Base-by-base conservation (phyloP, 176 grass and related monocot genomes). In the Rhynchospora tenuis region DNA sequence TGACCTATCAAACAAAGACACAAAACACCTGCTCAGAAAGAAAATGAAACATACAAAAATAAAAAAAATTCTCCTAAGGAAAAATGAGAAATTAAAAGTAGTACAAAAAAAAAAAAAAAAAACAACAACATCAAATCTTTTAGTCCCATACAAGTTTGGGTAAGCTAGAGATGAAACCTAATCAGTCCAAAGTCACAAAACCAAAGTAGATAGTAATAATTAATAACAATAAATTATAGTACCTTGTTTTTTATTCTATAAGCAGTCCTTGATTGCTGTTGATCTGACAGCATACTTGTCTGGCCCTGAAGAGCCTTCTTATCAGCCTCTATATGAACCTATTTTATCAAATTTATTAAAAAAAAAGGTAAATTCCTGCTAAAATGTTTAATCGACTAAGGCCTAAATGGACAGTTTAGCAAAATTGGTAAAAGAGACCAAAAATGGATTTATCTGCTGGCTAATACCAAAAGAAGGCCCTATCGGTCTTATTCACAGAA, bases 251-350 rank as follows among this genome's bases (percentile, higher is more conserved):
- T 89, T 42, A 94, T 90, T 87, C 92, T 93, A 83, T 98, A 93
- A 82, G 95, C 89, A 77, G 81, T 87, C 88, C 83, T 93, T 48
- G 56, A 81, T 77, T 94, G 87, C 55, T 89, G 88, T 65, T 87
- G 86, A 62, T 98, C 95, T 73, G 83, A 3, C 54, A 88, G 81
- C 73, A 91, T 84, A 73, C 85, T 93, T 84, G 83, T 82, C 80
- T 91, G 87, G 82, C 80, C 90, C 11, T 54, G 22, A 84, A 94
- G 89, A 43, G 84, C 87, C 86, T 91, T 98, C 86, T 90, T 94
- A 81, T 98, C 95, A 59, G 87, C 89, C 89, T 98, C 92, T 86
- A 98, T 93, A 91, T 98, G 95, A 72, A 98, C 95, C 95, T 98
- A 89, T 71, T 87, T 78, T 84, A 93, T 17, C 65, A 88, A 64